Evolutionary conservation across 768 basidiomycete genomes (phyloP), one percentile per base, ranked within the genome.

Genomic region (Amanita pseudoporphyria): DNA sequence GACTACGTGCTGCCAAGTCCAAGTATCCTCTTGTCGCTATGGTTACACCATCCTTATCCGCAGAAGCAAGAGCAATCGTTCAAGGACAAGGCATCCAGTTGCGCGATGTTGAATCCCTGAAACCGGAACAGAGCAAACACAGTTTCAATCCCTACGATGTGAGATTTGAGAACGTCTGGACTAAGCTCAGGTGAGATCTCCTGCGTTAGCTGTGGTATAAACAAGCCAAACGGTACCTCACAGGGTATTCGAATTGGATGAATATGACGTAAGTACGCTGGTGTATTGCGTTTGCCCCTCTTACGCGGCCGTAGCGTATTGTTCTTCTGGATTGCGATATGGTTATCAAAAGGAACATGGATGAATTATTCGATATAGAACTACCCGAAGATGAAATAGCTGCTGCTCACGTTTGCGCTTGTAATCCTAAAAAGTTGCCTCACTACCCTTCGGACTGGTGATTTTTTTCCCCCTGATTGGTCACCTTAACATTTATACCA

Each of bases 391-490:
- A 82, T 54, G 80, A 83, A 64, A 93, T 97, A 51, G 93, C 90
- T 5, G 93, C 92, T 1, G 77, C 71, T 0, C 94, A 95, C 56
- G 93, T 81, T 12, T 99, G 95, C 60, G 82, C 92, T 3, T 99
- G 95, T 69, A 99, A 99, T 65, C 95, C 94, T 6, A 77, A 81
- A 33, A 84, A 80, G 60, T 62, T 95, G 16, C 53, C 72, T 2
- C 89, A 94, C 63, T 99, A 99, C 66, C 95, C 95, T 6, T 58
- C 65, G 3, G 92, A 96, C 61, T 99, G 95, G 96, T 76, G 55
- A 45, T 62, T 70, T 43, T 31, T 24, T 14, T 40, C 26, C 42
- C n/a, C n/a, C n/a, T n/a, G n/a, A n/a, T n/a, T 37, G 43, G 14
- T 5, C 22, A 28, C 18, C 33, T 49, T 43, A 10, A 36, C 28